Conservation (phyloP, 192 early-diverging fungal species). For the Funneliformis mosseae region DNA sequence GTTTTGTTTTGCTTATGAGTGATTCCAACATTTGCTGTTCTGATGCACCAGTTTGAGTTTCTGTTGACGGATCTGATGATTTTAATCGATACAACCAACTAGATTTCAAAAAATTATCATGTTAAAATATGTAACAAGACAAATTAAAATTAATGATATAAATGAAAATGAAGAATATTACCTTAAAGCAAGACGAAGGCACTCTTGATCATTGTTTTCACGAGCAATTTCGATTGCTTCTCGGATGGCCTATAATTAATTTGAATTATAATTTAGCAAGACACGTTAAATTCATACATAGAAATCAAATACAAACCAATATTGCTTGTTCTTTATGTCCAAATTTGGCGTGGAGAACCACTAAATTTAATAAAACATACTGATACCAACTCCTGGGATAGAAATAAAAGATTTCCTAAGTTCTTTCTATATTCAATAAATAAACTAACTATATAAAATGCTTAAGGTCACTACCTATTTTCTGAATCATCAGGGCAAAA, state of each 20-base stretch:
- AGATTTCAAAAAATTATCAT: not conserved
- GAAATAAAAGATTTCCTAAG: not conserved
- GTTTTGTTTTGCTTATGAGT: conserved; percentile 26
- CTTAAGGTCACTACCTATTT: conserved; percentile 7
- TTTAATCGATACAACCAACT: conserved; percentile 35
- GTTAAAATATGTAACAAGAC: not conserved
- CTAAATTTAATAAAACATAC: conserved; percentile 48
- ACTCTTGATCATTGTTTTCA: conserved; percentile 46
- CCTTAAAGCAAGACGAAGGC: conserved; percentile 49
- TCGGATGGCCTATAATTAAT: conserved; percentile 40
- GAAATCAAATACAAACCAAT: conserved; percentile 30
- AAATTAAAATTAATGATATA: not conserved
- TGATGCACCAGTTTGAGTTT: not conserved
- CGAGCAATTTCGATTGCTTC: conserved; percentile 50
- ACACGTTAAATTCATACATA: not conserved
- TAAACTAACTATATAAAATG: not conserved
- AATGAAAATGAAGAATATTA: conserved; percentile 31
- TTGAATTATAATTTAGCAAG: not conserved
- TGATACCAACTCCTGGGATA: conserved; percentile 39
- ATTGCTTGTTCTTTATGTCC: conserved; percentile 47
- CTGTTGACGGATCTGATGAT: not conserved
- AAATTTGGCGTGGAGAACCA: conserved; percentile 48
- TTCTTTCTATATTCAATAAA: not conserved
- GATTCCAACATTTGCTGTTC: conserved; percentile 36
- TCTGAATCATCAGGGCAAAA: conserved; percentile 24